Conservation (phyloP, 2,329 filamentous ascomycete genomes). For the Alternaria sp. region DNA sequence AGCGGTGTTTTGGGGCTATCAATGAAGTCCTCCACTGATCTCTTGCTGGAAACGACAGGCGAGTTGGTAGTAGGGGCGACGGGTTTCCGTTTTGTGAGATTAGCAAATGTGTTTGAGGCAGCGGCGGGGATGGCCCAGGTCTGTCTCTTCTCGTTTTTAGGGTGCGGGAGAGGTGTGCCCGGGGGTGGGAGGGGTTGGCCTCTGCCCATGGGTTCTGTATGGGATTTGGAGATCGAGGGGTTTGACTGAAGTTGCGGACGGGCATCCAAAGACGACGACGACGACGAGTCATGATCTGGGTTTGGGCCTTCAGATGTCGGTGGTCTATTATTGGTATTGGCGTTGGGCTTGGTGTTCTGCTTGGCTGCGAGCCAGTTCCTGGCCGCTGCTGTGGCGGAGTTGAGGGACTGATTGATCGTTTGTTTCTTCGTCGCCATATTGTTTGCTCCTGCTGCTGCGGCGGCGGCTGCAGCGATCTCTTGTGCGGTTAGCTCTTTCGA, state of each 20-base stretch:
- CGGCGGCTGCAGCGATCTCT: constrained; percentile 33
- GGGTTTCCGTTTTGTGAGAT: constrained; percentile 70
- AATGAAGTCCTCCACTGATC: constrained; percentile 19
- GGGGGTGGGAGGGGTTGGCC: constrained; percentile 84
- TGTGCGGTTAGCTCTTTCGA: constrained; percentile 33
- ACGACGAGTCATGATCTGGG: constrained; percentile 12
- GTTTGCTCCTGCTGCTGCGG: constrained; percentile 29
- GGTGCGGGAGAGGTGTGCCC: constrained; percentile 77
- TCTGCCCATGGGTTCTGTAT: constrained; percentile 77
- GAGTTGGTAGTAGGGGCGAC: constrained; percentile 40
- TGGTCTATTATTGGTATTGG: constrained; percentile 18
- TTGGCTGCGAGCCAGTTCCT: constrained; percentile 67
- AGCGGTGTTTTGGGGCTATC: constrained; percentile 6
- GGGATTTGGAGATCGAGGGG: constrained; percentile 32
- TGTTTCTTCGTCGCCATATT: constrained; percentile 29
- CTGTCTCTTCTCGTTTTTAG: constrained; percentile 63
- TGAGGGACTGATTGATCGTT: constrained; percentile 48
- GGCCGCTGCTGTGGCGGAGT: constrained; percentile 63
- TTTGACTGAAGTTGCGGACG: constrained; percentile 11
- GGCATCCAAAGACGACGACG: constrained; percentile 6
- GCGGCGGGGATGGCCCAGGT: constrained; percentile 60
- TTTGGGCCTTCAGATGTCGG: constrained; percentile 21
- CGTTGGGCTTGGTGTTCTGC: constrained; percentile 47
- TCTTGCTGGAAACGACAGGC: constrained; percentile 8
- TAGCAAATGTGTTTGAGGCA: constrained; percentile 42